phyloP scores from a whole-genome alignment of 2,329 filamentous ascomycete genomes.

The Sporothrix euskadiensis region DNA sequence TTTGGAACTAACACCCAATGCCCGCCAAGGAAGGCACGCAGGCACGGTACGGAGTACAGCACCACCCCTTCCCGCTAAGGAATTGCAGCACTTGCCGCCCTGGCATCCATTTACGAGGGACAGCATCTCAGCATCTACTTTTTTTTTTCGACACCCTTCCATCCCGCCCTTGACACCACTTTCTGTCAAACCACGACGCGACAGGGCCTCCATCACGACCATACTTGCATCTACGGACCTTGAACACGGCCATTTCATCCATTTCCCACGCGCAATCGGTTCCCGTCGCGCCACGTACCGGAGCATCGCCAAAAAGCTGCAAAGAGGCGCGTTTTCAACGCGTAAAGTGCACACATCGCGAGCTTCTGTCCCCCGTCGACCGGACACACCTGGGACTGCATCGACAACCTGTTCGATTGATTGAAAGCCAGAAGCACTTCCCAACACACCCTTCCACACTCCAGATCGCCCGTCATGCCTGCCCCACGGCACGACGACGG shows the following conservation, averaged over 20 bases:
- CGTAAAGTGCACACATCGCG: constrained; percentile 30
- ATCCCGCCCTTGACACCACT: constrained; percentile 11
- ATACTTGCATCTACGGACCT: neutral
- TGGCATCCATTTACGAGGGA: neutral
- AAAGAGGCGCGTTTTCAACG: constrained; percentile 30
- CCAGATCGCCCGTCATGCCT: constrained; percentile 25
- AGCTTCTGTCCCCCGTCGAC: neutral
- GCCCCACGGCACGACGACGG: constrained; percentile 43
- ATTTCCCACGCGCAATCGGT: constrained; percentile 20
- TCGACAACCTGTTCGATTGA: neutral
- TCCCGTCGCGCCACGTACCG: neutral
- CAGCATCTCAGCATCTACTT: constrained; percentile 7
- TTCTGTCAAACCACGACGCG: constrained; percentile 15
- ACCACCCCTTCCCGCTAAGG: constrained; percentile 5
- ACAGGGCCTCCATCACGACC: neutral
- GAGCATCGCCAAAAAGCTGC: constrained; percentile 10
- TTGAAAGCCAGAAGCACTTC: neutral
- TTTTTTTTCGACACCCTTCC: constrained; percentile 11
- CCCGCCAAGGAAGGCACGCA: neutral
- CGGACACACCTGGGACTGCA: neutral
- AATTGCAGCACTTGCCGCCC: constrained; percentile 7
- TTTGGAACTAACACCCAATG: constrained; percentile 25
- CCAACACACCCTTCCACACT: neutral
- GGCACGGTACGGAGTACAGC: neutral
- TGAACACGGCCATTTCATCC: neutral